These are phyloP conservation scores for Candida buenavistaensis DNA, from an alignment of 1,139 yeast genomes.

Conservation along the genomic window DNA sequence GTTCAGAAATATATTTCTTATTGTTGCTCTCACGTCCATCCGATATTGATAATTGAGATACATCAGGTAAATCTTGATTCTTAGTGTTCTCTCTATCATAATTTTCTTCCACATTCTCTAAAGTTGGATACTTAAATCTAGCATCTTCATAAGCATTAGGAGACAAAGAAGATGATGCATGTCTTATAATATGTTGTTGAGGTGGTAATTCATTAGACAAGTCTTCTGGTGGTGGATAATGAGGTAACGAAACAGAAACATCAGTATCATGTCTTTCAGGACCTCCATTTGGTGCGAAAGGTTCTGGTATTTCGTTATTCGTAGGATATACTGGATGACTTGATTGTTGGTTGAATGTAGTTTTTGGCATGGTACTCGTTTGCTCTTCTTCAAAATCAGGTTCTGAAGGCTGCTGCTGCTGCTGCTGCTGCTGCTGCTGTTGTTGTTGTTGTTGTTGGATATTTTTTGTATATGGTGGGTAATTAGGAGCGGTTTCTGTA, in stretches of 20 bases:
- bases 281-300: conserved; percentile 4
- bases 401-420: conserved; percentile 11
- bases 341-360: conserved; percentile 2
- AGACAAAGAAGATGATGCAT: conserved; percentile 14
- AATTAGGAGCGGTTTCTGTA: too few species aligned
- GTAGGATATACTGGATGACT: conserved; percentile 12
- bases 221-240: conserved; percentile 17
- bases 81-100: conserved; percentile 7
- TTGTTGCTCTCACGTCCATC: conserved; percentile 2
- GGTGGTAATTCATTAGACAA: conserved; percentile 10
- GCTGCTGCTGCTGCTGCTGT: conserved; percentile 3
- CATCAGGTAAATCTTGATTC: conserved; percentile 11
- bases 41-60: conserved; percentile 14
- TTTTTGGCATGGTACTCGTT: conserved; percentile 4
- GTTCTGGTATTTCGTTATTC: conserved; percentile 12
- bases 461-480: background rate
- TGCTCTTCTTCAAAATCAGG: conserved; percentile 11
- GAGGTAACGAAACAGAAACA: conserved; percentile 14
- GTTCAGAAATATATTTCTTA: conserved; percentile 21
- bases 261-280: conserved; percentile 8
- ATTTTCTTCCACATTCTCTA: conserved; percentile 19
- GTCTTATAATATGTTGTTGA: conserved; percentile 13
- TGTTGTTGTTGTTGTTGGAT: conserved; percentile 1
- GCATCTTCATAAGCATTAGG: conserved; percentile 20
- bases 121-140: conserved; percentile 21